Percentiles rank a stretch among this genome's conserved stretches.
These are phyloP conservation scores for Penicillium cinerascens DNA, from an alignment of 495 filamentous ascomycete genomes.

Conservation along the genomic window DNA sequence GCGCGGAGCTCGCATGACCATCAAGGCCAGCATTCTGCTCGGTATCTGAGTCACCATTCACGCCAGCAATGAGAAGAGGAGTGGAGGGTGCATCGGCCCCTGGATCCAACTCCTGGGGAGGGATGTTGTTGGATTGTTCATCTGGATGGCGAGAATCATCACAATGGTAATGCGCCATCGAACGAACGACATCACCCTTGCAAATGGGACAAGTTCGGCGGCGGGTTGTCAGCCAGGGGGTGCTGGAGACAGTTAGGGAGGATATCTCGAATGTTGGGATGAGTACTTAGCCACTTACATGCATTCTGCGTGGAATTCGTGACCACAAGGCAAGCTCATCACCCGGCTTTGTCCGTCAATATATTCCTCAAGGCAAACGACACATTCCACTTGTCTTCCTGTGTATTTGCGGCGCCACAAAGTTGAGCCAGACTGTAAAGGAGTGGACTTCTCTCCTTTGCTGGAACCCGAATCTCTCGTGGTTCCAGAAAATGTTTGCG, in stretches of 20 bases:
- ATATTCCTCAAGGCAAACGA: conserved; percentile 96
- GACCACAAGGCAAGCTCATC: conserved; percentile 95
- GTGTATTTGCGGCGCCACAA: conserved; percentile 78
- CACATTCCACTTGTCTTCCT: conserved; percentile 86
- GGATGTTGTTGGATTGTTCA: conserved; percentile 41
- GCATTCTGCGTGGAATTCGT: conserved; percentile 97
- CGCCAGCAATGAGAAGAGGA: conserved; percentile 42
- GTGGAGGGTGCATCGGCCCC: conserved; percentile 44
- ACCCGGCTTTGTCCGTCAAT: conserved; percentile 90
- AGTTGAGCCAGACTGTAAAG: conserved; percentile 50
- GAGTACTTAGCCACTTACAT: no score
- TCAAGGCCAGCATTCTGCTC: conserved; percentile 43
- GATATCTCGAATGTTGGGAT: no score
- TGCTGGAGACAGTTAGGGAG: no score
- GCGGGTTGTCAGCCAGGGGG: conserved; percentile 95
- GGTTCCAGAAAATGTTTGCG: conserved; percentile 60
- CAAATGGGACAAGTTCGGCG: conserved; percentile 96
- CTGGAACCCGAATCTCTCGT: conserved; percentile 36
- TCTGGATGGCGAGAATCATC: conserved; percentile 47
- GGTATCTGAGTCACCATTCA: conserved; percentile 34
- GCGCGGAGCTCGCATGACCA: conserved; percentile 34
- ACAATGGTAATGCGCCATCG: conserved; percentile 46
- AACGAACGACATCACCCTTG: conserved; percentile 90
- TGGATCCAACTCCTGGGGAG: conserved; percentile 7
- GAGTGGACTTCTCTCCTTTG: conserved; percentile 33